These are phyloP conservation scores for Saccharum officinarum DNA, from an alignment of 176 grass and related monocot genomes.

Conservation along the genomic window DNA sequence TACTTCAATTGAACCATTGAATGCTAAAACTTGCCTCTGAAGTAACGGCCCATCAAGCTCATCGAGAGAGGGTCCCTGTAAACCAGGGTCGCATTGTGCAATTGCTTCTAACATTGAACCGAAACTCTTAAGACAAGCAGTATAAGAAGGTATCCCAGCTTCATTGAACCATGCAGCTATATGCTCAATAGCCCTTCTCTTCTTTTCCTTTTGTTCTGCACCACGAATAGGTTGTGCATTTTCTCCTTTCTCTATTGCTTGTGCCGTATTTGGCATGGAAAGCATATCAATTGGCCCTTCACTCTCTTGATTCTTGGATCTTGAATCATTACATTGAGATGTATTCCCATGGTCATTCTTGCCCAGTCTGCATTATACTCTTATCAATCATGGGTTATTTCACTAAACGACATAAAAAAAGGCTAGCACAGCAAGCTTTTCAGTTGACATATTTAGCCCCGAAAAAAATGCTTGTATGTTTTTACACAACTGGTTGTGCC, in stretches of 20 bases:
- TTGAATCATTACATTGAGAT: neutral
- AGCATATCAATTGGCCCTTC: neutral
- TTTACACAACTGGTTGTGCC: neutral
- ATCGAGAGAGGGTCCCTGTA: neutral
- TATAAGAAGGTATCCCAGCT: conserved; percentile 19
- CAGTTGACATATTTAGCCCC: too few relatives aligned
- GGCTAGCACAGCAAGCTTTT: neutral
- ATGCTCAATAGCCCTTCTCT: neutral
- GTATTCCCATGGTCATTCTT: neutral
- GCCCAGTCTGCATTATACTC: neutral
- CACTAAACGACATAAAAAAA: neutral
- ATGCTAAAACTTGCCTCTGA: neutral
- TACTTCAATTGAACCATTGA: neutral
- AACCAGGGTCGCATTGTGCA: conserved; percentile 1
- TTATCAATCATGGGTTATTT: neutral
- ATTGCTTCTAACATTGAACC: neutral
- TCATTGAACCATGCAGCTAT: neutral
- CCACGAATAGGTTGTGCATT: neutral
- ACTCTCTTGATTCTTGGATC: neutral
- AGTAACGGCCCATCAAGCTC: neutral
- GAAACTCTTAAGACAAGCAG: neutral
- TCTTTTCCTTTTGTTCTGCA: neutral
- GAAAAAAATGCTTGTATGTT: neutral
- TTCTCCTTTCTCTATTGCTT: neutral
- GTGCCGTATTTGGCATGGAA: neutral